Evolutionary conservation across 2,329 filamentous ascomycete species (phyloP).

Genomic region (Hysterium pulicare): DNA sequence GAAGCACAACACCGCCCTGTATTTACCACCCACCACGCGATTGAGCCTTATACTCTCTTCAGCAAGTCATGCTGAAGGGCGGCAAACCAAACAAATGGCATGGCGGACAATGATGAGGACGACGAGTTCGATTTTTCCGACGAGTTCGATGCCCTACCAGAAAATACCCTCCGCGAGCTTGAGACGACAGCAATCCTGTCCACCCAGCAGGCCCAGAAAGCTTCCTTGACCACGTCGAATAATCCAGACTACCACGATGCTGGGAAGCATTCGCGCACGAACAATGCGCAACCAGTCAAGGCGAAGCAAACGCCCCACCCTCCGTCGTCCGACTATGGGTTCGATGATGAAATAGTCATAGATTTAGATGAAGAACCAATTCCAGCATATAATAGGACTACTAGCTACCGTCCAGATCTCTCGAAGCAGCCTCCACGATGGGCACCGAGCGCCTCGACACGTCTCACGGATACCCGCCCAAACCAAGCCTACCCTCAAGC

Average conservation of each 20-base stretch:
- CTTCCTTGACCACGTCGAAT: background rate
- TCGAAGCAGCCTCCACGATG: background rate
- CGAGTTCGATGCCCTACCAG: slow-evolving; percentile 45
- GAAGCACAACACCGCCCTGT: no score
- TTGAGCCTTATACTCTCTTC: background rate
- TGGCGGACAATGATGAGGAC: slow-evolving; percentile 36
- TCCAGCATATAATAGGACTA: background rate
- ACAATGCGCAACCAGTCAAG: background rate
- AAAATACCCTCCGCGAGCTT: slow-evolving; percentile 43
- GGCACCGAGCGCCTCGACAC: background rate
- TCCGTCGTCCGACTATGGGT: slow-evolving; percentile 40
- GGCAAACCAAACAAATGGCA: slow-evolving; percentile 12
- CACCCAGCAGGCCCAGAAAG: slow-evolving; percentile 32
- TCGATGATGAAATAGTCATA: slow-evolving; percentile 44
- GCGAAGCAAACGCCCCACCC: slow-evolving; percentile 3
- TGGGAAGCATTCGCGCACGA: background rate
- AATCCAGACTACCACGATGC: no score
- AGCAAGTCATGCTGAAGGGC: slow-evolving; percentile 1
- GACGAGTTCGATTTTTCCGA: slow-evolving; percentile 46
- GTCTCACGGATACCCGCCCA: slow-evolving; percentile 6
- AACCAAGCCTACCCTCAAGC: slow-evolving; percentile 4
- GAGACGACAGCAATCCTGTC: slow-evolving; percentile 44
- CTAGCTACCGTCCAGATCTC: background rate
- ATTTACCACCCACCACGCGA: no score
- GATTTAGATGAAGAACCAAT: slow-evolving; percentile 40